A percentile compares a stretch with the other conserved stretches of the same genome.
phyloP scores from a whole-genome alignment of 208 protist genomes.

The Novymonas esmeraldas region DNA sequence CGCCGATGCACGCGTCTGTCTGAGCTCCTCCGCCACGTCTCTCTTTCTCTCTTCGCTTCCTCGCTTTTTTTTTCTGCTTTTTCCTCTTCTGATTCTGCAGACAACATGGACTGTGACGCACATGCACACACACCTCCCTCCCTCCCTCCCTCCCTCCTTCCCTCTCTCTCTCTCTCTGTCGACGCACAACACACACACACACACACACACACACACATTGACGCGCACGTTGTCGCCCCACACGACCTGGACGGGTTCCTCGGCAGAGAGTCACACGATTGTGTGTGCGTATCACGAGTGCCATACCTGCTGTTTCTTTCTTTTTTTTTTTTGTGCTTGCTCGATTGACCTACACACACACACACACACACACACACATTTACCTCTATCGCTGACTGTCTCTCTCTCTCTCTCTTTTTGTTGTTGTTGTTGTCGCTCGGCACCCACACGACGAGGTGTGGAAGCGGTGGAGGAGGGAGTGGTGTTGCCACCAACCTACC shows the following conservation, averaged over 20 bases:
- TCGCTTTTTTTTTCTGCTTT: too few relatives aligned
- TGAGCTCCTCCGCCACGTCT: too few relatives aligned
- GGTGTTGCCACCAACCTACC: too few relatives aligned
- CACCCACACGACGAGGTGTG: too few relatives aligned
- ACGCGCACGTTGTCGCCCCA: not conserved
- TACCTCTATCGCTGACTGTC: not conserved
- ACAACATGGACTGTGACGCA: too few relatives aligned
- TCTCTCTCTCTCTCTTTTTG: not conserved
- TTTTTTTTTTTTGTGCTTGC: not conserved
- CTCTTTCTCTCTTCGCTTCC: too few relatives aligned
- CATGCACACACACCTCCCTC: not conserved
- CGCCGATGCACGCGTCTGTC: too few relatives aligned
- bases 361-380: not conserved
- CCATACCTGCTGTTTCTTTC: not conserved
- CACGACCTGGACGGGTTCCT: too few relatives aligned
- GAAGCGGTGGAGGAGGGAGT: too few relatives aligned
- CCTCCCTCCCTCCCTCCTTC: not conserved
- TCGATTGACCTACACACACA: not conserved
- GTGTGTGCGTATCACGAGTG: not conserved
- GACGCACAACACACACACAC: not conserved
- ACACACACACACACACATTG: not conserved
- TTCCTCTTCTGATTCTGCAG: too few relatives aligned
- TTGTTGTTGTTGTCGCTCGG: too few relatives aligned
- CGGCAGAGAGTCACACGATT: too few relatives aligned
- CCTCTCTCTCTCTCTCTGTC: not conserved